A percentile compares a stretch with the other conserved stretches of the same genome.
phyloP scores from a whole-genome alignment of 768 basidiomycete genomes.

The Auriscalpium microsporum region DNA sequence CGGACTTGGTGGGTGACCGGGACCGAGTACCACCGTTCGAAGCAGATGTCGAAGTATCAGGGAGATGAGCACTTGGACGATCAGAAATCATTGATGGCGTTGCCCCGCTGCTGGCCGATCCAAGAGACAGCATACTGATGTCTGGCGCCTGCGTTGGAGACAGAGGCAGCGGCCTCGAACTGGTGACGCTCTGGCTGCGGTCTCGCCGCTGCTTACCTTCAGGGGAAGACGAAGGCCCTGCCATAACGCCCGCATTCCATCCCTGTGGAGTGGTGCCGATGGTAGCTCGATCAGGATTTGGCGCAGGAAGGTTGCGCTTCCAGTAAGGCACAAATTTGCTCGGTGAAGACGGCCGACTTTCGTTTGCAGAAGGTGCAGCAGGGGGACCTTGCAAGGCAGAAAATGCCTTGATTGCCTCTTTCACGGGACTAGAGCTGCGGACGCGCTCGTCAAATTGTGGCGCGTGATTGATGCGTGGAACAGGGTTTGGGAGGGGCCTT shows the following conservation, averaged over 20 bases:
- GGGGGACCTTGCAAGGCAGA: neutral
- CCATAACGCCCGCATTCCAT: neutral
- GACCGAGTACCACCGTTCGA: constrained; percentile 2
- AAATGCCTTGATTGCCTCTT: constrained; percentile 3
- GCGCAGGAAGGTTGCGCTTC: constrained; percentile 14
- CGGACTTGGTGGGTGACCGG: constrained; percentile 5
- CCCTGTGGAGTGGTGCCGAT: constrained; percentile 4
- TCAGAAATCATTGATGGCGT: neutral
- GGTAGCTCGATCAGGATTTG: constrained; percentile 5
- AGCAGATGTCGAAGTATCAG: constrained; percentile 4
- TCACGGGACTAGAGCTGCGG: constrained; percentile 12
- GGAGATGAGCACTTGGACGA: neutral
- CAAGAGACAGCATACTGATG: constrained; percentile 6
- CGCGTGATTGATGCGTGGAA: constrained; percentile 2
- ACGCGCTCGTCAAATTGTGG: neutral
- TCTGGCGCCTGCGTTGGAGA: constrained; percentile 10
- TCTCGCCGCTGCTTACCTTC: neutral
- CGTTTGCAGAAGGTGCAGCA: neutral
- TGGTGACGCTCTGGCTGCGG: constrained; percentile 12
- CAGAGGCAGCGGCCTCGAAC: constrained; percentile 11
- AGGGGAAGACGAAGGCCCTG: neutral
- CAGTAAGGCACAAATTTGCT: constrained; percentile 15
- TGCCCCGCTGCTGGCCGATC: neutral
- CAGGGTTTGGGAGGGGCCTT: constrained; percentile 11
- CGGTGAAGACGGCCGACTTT: neutral